A percentile compares a stretch with the other conserved stretches of the same genome.
These are phyloP conservation scores for Trichophyton benhamiae DNA, from an alignment of 2,329 filamentous ascomycete genomes.

Conservation along the genomic window DNA sequence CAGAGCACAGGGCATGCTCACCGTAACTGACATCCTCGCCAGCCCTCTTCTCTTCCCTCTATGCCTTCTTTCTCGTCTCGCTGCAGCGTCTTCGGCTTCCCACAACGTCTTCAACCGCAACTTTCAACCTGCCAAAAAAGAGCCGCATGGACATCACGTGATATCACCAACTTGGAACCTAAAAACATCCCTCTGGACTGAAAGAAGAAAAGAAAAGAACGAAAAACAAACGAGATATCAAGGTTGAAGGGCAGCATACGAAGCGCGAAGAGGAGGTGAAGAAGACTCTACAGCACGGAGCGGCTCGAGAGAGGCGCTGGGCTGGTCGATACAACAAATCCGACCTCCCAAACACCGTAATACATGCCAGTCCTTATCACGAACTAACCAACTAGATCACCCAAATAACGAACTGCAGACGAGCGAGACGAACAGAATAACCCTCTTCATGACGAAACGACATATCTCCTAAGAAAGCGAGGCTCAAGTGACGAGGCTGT, in stretches of 20 bases:
- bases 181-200: not conserved
- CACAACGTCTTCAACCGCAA: not conserved
- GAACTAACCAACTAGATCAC: not conserved
- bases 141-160: not conserved
- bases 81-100: no score
- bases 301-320: not conserved
- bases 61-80: not conserved
- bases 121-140: not conserved
- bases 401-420: not conserved
- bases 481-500: not conserved
- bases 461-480: not conserved
- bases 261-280: not conserved
- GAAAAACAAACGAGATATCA: not conserved
- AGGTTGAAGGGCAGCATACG: not conserved
- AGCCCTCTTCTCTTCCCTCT: not conserved
- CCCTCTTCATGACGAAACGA: not conserved
- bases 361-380: not conserved
- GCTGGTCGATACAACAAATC: not conserved
- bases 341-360: not conserved
- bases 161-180: not conserved
- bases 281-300: not conserved
- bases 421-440: not conserved
- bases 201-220: not conserved
- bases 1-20: constrained; percentile 1
- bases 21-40: constrained; percentile 12